phyloP scores from a whole-genome alignment of 768 basidiomycete species.

The Scleroderma bovista region DNA sequence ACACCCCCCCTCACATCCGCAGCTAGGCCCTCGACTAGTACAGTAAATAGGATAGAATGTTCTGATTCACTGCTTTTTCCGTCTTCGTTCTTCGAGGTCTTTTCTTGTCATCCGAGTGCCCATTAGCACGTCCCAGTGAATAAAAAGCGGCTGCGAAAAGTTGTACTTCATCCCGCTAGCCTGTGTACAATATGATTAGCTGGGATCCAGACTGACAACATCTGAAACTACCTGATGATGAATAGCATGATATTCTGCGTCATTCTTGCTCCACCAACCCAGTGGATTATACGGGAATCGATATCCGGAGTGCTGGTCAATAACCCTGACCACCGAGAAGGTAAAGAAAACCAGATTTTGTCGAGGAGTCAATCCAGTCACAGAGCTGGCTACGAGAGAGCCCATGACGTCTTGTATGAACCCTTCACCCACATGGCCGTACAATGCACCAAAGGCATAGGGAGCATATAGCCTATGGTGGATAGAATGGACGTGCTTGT shows the following conservation, averaged over 20 bases:
- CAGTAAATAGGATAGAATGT: too few relatives aligned
- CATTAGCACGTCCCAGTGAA: constrained; percentile 87
- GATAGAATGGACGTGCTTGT: neutral
- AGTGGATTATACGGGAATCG: neutral
- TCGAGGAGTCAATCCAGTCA: neutral
- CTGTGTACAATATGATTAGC: constrained; percentile 5
- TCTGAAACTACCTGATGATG: neutral
- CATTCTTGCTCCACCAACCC: neutral
- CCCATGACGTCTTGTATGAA: neutral
- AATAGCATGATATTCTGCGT: neutral
- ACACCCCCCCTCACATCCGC: too few relatives aligned
- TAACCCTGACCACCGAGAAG: neutral
- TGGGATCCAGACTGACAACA: neutral
- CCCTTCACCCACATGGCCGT: neutral
- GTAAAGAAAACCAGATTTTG: neutral
- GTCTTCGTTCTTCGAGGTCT: constrained; percentile 51
- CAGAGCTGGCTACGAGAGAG: neutral
- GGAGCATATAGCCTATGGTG: neutral
- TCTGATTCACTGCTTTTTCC: too few relatives aligned
- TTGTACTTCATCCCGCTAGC: constrained; percentile 88
- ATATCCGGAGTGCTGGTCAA: neutral
- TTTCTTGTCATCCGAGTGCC: constrained; percentile 78
- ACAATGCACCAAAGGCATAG: neutral
- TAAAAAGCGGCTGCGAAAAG: constrained; percentile 92
- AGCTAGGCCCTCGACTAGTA: too few relatives aligned